Conservation (phyloP, 2,329 filamentous ascomycete species). For the Zymoseptoria tritici region DNA sequence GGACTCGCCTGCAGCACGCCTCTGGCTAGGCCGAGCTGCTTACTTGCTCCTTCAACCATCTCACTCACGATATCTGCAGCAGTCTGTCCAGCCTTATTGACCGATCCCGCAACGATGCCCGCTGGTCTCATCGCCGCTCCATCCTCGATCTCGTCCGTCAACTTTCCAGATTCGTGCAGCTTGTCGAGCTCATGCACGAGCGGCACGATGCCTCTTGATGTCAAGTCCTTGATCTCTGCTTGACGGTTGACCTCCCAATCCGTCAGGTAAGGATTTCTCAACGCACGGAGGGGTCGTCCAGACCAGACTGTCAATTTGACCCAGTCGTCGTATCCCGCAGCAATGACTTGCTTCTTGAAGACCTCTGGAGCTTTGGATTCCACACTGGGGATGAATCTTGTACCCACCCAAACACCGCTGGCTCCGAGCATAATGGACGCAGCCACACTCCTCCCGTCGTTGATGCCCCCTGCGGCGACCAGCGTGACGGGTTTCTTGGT, state of each 20-base stretch:
- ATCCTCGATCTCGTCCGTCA: slow-evolving; percentile 19
- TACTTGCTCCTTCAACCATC: slow-evolving; percentile 8
- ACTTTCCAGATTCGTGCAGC: slow-evolving; percentile 37
- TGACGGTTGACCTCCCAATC: slow-evolving; percentile 91
- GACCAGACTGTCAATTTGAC: slow-evolving; percentile 96
- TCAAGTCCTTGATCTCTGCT: slow-evolving; percentile 84
- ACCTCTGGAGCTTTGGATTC: slow-evolving; percentile 13
- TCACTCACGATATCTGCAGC: slow-evolving; percentile 14
- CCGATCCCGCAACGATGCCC: slow-evolving; percentile 14
- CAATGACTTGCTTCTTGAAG: slow-evolving; percentile 52
- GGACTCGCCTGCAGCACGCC: background rate
- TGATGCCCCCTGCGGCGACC: slow-evolving; percentile 84
- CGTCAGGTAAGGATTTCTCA: slow-evolving; percentile 82
- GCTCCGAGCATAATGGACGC: slow-evolving; percentile 88
- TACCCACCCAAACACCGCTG: slow-evolving; percentile 88
- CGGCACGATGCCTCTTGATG: slow-evolving; percentile 77
- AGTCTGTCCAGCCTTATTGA: slow-evolving; percentile 14
- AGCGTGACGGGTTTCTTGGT: slow-evolving; percentile 82
- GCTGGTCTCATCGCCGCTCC: slow-evolving; percentile 32
- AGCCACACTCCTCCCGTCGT: slow-evolving; percentile 82
- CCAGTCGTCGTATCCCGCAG: slow-evolving; percentile 86
- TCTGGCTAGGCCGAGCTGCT: slow-evolving; percentile 2
- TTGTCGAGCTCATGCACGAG: slow-evolving; percentile 90
- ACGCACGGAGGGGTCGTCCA: slow-evolving; percentile 82
- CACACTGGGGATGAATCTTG: slow-evolving; percentile 82